Percentiles rank a stretch among this genome's conserved stretches.
These are phyloP conservation scores for Saccharum hybrid DNA, from an alignment of 202 grass and related monocot species.

Conservation along the genomic window DNA sequence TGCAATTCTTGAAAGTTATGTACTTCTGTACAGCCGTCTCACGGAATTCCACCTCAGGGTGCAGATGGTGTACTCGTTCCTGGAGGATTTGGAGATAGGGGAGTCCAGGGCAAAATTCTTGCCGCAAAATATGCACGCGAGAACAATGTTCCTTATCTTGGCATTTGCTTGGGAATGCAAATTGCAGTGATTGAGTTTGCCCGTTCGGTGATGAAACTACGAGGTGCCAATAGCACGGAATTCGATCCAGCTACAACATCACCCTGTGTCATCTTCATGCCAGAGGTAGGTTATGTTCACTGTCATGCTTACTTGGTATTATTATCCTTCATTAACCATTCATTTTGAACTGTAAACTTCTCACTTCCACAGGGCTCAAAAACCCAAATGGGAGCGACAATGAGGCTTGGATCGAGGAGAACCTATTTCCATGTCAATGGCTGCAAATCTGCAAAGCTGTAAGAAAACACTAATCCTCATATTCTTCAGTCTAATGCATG, in stretches of 20 bases:
- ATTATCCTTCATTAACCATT: conserved; percentile 16
- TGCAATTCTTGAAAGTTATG: conserved; percentile 27
- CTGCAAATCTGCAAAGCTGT: conserved; percentile 85
- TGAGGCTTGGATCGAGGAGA: conserved; percentile 94
- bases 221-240: conserved; percentile 84
- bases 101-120: conserved; percentile 93
- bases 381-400: conserved; percentile 93
- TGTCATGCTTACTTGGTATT: conserved; percentile 16
- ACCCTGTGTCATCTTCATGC: conserved; percentile 95
- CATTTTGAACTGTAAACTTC: conserved; percentile 43
- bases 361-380: conserved; percentile 69
- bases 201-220: conserved; percentile 80
- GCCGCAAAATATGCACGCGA: conserved; percentile 96
- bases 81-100: conserved; percentile 93
- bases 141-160: conserved; percentile 86
- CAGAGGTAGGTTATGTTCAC: conserved; percentile 70
- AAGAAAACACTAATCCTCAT: conserved; percentile 41
- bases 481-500: background rate
- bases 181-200: conserved; percentile 92
- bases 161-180: conserved; percentile 99
- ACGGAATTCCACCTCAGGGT: conserved; percentile 57
- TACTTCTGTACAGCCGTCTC: conserved; percentile 27
- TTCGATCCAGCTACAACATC: conserved; percentile 73
- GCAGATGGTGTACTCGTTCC: conserved; percentile 93
- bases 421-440: conserved; percentile 67